Percentiles rank a stretch among this genome's conserved stretches.
Conservation (phyloP, 2,329 filamentous ascomycete genomes). For the Pseudogymnoascus sp. region DNA sequence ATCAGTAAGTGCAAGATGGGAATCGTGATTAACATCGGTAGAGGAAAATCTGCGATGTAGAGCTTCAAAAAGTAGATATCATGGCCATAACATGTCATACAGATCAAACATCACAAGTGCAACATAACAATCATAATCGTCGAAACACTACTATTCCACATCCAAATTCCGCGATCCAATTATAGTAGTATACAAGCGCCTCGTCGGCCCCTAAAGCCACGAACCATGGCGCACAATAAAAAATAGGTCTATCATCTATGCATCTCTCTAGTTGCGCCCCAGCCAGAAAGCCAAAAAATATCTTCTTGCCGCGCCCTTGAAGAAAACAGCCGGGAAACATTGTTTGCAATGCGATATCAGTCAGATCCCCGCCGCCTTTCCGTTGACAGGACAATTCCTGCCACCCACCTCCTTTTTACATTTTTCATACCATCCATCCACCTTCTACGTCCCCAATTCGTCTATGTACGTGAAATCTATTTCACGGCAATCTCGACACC, state of each 20-base stretch:
- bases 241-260: slow-evolving; percentile 4
- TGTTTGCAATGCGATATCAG: neutral
- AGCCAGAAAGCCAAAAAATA: neutral
- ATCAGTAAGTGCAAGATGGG: neutral
- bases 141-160: neutral
- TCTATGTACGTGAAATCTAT: slow-evolving; percentile 15
- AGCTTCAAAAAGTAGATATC: neutral
- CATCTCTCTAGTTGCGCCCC: neutral
- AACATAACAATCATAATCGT: neutral
- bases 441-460: neutral
- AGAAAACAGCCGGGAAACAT: slow-evolving; percentile 4
- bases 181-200: slow-evolving; percentile 7
- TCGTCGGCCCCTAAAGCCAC: neutral
- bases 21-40: neutral
- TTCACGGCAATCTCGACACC: slow-evolving; percentile 60
- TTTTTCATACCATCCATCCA: neutral
- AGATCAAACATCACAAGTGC: neutral
- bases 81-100: neutral
- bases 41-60: neutral
- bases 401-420: neutral
- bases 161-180: slow-evolving; percentile 6
- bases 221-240: neutral
- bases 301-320: neutral
- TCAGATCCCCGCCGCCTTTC: neutral
- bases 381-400: neutral